Evolutionary conservation across 1,284 basidiomycete species (phyloP).

Genomic region (Pisolithus thermaeus): DNA sequence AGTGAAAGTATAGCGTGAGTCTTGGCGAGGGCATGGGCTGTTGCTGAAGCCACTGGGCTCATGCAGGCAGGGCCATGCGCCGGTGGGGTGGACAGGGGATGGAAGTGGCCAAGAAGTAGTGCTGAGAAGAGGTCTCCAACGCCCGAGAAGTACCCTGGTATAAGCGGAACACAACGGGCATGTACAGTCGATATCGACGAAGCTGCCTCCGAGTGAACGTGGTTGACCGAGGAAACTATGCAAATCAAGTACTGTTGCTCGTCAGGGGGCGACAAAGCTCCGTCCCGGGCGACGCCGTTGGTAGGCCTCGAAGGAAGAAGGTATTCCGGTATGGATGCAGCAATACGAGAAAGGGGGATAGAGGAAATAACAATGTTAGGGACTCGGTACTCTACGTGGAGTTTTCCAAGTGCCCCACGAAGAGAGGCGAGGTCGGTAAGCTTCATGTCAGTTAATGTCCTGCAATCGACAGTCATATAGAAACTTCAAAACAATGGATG

Average conservation of each 20-base stretch:
- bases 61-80: constrained; percentile 19
- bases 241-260: constrained; percentile 62
- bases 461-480: constrained; percentile 25
- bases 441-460: constrained; percentile 67
- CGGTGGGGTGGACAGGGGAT: constrained; percentile 11
- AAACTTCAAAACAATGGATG: background rate
- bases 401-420: constrained; percentile 58
- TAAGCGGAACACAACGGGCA: constrained; percentile 69
- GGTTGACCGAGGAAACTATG: constrained; percentile 55
- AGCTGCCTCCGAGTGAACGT: constrained; percentile 8
- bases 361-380: constrained; percentile 92
- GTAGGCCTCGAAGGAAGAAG: constrained; percentile 31
- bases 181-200: constrained; percentile 44
- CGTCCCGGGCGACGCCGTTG: constrained; percentile 4
- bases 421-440: constrained; percentile 67
- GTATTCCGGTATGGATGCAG: constrained; percentile 39
- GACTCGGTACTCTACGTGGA: constrained; percentile 74
- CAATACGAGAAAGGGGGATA: constrained; percentile 64
- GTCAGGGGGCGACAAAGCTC: constrained; percentile 1
- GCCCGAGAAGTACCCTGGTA: constrained; percentile 92
- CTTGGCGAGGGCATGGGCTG: constrained; percentile 70
- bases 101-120: constrained; percentile 81
- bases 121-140: constrained; percentile 98
- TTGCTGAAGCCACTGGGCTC: constrained; percentile 47
- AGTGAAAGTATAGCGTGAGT: constrained; percentile 80